Percentiles rank a stretch among this genome's conserved stretches.
These are phyloP conservation scores for Cyberlindnera petersonii DNA, from an alignment of 805 yeast species.

Conservation along the genomic window DNA sequence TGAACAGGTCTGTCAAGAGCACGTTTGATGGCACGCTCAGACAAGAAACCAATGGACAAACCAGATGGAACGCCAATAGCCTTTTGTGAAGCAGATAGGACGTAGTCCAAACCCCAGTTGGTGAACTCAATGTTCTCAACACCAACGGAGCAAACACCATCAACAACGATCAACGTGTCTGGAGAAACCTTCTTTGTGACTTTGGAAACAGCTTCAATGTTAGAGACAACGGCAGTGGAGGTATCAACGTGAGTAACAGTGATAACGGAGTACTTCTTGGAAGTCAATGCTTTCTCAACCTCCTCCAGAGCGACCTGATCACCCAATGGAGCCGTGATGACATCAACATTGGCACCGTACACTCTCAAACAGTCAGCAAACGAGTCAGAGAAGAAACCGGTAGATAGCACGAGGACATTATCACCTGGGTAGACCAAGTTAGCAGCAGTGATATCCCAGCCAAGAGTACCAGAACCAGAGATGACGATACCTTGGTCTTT, in stretches of 20 bases:
- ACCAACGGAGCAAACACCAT: conserved; percentile 93
- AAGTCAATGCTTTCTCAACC: conserved; percentile 52
- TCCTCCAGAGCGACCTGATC: conserved; percentile 54
- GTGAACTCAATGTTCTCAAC: conserved; percentile 85
- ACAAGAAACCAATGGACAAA: conserved; percentile 69
- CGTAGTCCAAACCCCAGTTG: conserved; percentile 86
- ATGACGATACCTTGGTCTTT: conserved; percentile 77
- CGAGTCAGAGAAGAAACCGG: conserved; percentile 86
- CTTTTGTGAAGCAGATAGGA: conserved; percentile 89
- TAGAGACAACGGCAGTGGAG: conserved; percentile 86
- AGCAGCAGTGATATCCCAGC: conserved; percentile 88
- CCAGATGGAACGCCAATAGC: conserved; percentile 96
- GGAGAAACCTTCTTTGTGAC: conserved; percentile 67
- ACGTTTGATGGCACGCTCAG: conserved; percentile 67
- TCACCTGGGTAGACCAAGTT: conserved; percentile 68
- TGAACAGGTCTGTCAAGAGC: conserved; percentile 48
- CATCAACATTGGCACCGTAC: conserved; percentile 76
- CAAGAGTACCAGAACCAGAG: conserved; percentile 90
- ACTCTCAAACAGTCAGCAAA: conserved; percentile 71
- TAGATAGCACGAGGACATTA: conserved; percentile 73
- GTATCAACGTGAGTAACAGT: conserved; percentile 96
- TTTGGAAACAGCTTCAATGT: conserved; percentile 58
- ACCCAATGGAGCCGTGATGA: conserved; percentile 69
- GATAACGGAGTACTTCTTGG: conserved; percentile 56
- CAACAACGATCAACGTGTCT: conserved; percentile 78